Conservation (phyloP, 2,329 filamentous ascomycete species). For the Fonsecaea monophora region DNA sequence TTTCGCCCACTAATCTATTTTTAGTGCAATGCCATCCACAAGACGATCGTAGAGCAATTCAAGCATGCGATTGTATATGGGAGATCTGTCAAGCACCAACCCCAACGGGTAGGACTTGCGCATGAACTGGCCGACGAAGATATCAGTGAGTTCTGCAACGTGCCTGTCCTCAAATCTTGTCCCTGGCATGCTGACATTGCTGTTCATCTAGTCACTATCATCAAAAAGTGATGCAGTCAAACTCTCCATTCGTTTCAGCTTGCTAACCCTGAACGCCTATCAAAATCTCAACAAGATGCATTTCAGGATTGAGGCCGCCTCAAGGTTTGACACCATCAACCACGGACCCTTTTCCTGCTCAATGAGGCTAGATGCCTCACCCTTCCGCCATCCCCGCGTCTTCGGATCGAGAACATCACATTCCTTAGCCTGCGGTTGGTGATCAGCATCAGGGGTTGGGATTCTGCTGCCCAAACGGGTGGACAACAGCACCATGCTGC, state of each 20-base stretch:
- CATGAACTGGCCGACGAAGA: slow-evolving; percentile 97
- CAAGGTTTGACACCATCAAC: slow-evolving; percentile 23
- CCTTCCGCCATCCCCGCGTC: slow-evolving; percentile 28
- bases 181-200: slow-evolving; percentile 2
- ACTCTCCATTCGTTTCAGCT: slow-evolving; percentile 11
- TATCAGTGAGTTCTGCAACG: slow-evolving; percentile 72
- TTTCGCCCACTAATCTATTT: slow-evolving; percentile 30
- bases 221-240: slow-evolving; percentile 43
- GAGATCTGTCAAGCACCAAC: slow-evolving; percentile 97
- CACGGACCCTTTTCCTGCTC: slow-evolving; percentile 22
- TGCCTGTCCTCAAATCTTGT: background rate
- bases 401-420: slow-evolving; percentile 23
- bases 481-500: slow-evolving; percentile 26
- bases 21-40: slow-evolving; percentile 96
- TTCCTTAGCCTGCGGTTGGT: slow-evolving; percentile 5
- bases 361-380: slow-evolving; percentile 31
- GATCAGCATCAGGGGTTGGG: slow-evolving; percentile 24
- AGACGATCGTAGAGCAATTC: slow-evolving; percentile 94
- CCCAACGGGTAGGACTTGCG: slow-evolving; percentile 87
- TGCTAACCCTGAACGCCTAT: slow-evolving; percentile 7
- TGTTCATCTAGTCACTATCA: slow-evolving; percentile 44
- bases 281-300: slow-evolving; percentile 1
- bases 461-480: slow-evolving; percentile 6
- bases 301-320: slow-evolving; percentile 16
- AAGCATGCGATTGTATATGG: slow-evolving; percentile 95